These are phyloP conservation scores for Emergomyces orientalis DNA, from an alignment of 2,329 filamentous ascomycete genomes.

Conservation along the genomic window DNA sequence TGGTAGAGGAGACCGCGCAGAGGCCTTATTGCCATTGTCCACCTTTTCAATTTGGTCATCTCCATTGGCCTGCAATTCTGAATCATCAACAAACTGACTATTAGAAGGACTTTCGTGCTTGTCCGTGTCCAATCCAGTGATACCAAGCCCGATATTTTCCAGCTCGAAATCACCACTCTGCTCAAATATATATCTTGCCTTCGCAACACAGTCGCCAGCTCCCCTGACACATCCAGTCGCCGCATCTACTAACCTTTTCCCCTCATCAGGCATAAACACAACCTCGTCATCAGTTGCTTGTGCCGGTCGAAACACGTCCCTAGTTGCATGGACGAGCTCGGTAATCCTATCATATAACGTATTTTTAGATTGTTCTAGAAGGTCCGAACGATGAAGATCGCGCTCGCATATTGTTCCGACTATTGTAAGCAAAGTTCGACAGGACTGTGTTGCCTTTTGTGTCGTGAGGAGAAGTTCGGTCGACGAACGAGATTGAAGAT, in stretches of 20 bases:
- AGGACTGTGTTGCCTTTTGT: constrained; percentile 72
- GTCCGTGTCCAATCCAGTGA: constrained; percentile 22
- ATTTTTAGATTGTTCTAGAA: constrained; percentile 59
- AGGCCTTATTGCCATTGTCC: background rate
- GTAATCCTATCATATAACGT: constrained; percentile 72
- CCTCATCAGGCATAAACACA: constrained; percentile 70
- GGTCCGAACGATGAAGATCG: constrained; percentile 57
- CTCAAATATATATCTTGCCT: constrained; percentile 76
- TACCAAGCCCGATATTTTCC: constrained; percentile 46
- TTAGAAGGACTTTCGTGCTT: background rate
- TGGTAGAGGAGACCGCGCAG: constrained; percentile 35
- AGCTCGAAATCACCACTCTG: constrained; percentile 85
- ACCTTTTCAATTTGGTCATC: background rate
- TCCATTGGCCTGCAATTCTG: background rate
- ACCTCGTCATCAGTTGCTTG: constrained; percentile 63
- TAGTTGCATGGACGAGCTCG: constrained; percentile 69
- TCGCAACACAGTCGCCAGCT: constrained; percentile 82
- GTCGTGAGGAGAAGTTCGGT: constrained; percentile 74
- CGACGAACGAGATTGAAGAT: constrained; percentile 84
- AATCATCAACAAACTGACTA: background rate
- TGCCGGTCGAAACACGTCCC: constrained; percentile 63
- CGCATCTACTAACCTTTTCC: constrained; percentile 62
- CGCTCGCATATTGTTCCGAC: constrained; percentile 75
- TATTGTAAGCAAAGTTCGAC: constrained; percentile 66
- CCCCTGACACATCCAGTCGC: constrained; percentile 83